Base-by-base conservation (phyloP, 176 grass and related monocot species). In the Triticum monococcum region DNA sequence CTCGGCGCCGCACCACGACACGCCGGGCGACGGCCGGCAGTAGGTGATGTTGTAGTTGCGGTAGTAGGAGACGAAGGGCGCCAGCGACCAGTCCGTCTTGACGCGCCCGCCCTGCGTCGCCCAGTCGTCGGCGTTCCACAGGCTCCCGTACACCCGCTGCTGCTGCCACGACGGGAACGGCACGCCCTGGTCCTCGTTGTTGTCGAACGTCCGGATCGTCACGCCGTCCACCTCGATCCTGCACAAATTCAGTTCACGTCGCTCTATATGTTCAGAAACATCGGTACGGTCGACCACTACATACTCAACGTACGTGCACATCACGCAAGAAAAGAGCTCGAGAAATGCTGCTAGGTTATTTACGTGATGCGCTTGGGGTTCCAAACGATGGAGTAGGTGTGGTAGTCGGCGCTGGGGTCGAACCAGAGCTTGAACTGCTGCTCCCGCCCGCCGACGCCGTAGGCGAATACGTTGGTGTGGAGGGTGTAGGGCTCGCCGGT, bases 341-440 rank as follows among this genome's bases (percentile, higher is more conserved):
- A 14, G 9, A 26, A 66, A 66, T 66, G 65, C n/a, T 68, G 70
- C 30, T 8, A n/a, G n/a, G 22, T 59, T 18, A 4, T 0, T 22
- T 24, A 30, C 83, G 94, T 16, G 36, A 97, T 84, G 80, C 86
- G 84, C 82, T 33, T 91, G 25, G 92, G 95, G 72, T 92, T 94
- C 95, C 95, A 97, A 69, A 92, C 16, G 35, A 97, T 92, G 86
- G 88, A 85, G 77, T 94, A 97, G 61, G 78, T 97, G 92, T 94
- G 95, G 89, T 82, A 97, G 45, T 85, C 95, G 5, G 78, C 43
- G 52, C 81, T 82, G 26, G 92, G 88, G 61, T 97, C 86, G 81
- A 94, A 97, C 90, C 86, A 88, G 81, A 91, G 93, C 13, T 76
- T 64, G 84, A 88, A 97, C 88, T 94, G 92, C 86, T 86, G 65